Base-by-base conservation (phyloP, 805 yeast genomes). In the Wickerhamomyces canadensis region DNA sequence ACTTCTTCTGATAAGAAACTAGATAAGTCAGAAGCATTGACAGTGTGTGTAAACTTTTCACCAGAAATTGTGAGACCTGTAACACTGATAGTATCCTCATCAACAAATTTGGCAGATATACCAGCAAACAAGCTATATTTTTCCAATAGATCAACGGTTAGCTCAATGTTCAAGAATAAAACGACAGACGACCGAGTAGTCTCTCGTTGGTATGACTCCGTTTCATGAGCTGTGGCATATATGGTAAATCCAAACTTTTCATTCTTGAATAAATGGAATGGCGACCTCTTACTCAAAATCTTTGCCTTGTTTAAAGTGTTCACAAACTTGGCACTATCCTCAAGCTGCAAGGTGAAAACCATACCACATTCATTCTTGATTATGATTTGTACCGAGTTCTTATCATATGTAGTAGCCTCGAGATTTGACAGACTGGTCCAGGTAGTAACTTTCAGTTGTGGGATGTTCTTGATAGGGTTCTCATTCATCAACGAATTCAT, bases 401-500 rank as follows among this genome's bases (percentile, higher is more conserved):
- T 50, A 9, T 52, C 60, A 38, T 59, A 56, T 10, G 74, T 66
- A 4, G 76, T 65, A 5, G 76, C 74, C 16, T 70, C 58, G 3
- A 82, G 64, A 23, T 77, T 72, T 24, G 70, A 68, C 7, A 88
- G 75, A 11, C 69, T 66, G 19, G 81, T 71, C 84, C 93, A 86
- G 4, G 73, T 69, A 11, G 65, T 67, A 6, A 89, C 96, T 42
- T 63, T 65, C 66, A 91, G 67, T 19, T 66, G 64, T 0, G 97
- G 96, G 14, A 88, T 61, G 27, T 73, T 67, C 46, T 40, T 72
- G 61, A 91, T 67, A 0, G 95, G 93, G 18, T 80, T 80, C 50
- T 86, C 94, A 55, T 91, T 91, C 22, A 84, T 76, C 54, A 91
- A 67, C 0, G 96, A 86, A 52, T 89, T 95, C 95, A 89, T 86